Base-by-base conservation (phyloP, 345 rosid species). In the Salix suchowensis region DNA sequence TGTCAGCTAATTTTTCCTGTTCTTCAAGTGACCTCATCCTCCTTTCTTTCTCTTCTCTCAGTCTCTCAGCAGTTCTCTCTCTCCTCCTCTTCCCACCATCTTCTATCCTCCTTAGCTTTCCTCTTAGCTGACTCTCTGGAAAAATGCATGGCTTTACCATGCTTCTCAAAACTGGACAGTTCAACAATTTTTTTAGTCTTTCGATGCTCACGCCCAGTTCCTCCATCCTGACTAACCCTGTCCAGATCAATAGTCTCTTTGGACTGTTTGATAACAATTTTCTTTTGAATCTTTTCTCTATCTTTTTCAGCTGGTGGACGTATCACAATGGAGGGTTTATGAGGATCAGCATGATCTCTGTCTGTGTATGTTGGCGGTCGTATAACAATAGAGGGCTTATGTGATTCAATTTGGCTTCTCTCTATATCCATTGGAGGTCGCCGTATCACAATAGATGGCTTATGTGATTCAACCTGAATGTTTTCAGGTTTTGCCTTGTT, bases 141-240 rank as follows among this genome's bases (percentile, higher is more conserved):
- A 73, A 85, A 75, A 77, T 66, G 80, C 71, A 78, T 71, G 67
- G 74, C 87, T 55, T 79, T 83, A 54, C 86, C 75, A 52, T 69
- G 84, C 80, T 82, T 88, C 79, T 87, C 93, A 37, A 88, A 85
- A 83, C 91, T 89, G 16, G 96, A 86, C 61, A 93, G 83, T 77
- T 96, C 98, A 64, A 87, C 88, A 78, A 92, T 89, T 83, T 86
- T 96, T 86, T 91, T 93, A 55, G 89, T 91, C 87, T 96, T 93
- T 75, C 89, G 87, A 76, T 82, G 82, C 81, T 91, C 97, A 70
- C 79, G 78, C 64, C 86, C 90, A 71, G 91, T 74, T 80, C 89
- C 84, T 75, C 88, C 90, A 68, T 95, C 97, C 79, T 86, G 97
- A 83, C 94, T 86, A 75, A 80, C 72, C 87, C 71, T 87, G 84